Base-by-base conservation (phyloP, 768 basidiomycete genomes). In the Dendrothele bispora region DNA sequence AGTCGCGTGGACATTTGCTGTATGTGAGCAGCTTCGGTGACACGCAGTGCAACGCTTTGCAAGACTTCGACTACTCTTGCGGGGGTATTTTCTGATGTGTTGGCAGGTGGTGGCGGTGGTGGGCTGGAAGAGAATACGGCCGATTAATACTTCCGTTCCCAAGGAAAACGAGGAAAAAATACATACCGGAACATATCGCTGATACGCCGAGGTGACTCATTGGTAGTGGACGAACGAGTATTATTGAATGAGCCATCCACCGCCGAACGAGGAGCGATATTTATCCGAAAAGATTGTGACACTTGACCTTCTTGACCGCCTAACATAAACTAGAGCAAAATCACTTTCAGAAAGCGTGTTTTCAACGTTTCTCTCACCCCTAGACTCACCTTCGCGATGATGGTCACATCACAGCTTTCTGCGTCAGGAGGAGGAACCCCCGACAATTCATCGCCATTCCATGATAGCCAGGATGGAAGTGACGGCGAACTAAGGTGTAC, bases 391-490 rank as follows among this genome's bases (percentile, higher is more conserved):
- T 82, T 80, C 12, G 90, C 93, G 43, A 84, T 76, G 21, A 83
- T 84, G 14, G 82, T 85, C 50, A 95, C 79, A 42, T 86, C 82
- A 58, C 84, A 84, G 42, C 79, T 84, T 58, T 84, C 82, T 27
- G 91, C 84, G 51, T 89, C 86, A 28, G 82, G 72, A 32, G 84
- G 79, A 15, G 93, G 92, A 30, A 83, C 80, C 20, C 95, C 95
- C 27, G 82, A 82, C 17, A 98, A 73, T 42, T 84, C 80, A 51
- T 91, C 89, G 41, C 83, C 82, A 55, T 87, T 84, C 94, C 95
- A 98, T 12, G 74, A 72, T 24, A 99, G 70, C 95, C 95, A 99
- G 1, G 80, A 56, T 1, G 95, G 95, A 11, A 95, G 74, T 28
- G 70, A 74, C 14, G 94, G 90, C 1, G 91, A 95, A 55, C 74